Percentiles rank a stretch among this genome's conserved stretches.
These are phyloP conservation scores for Acanthamoeba sp. DNA, from an alignment of 208 protist species.

Conservation along the genomic window DNA sequence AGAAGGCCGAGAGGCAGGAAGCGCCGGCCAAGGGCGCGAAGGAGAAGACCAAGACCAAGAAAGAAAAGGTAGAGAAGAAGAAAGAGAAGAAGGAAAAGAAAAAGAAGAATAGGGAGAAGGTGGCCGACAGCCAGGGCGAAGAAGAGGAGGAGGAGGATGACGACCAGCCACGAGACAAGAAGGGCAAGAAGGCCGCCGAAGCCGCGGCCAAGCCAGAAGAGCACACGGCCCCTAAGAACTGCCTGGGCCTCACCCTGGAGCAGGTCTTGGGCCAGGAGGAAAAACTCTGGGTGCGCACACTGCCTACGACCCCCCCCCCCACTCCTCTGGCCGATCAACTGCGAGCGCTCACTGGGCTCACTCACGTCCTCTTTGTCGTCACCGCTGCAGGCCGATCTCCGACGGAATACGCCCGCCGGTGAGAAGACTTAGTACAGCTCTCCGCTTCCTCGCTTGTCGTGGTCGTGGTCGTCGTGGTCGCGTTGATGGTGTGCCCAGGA, in stretches of 20 bases:
- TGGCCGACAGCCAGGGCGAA: not conserved
- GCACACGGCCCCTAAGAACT: not conserved
- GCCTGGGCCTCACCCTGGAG: slow-evolving; percentile 23
- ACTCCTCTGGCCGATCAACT: too few relatives aligned
- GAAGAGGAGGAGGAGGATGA: not conserved
- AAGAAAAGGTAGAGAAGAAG: not conserved
- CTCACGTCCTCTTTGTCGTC: not conserved
- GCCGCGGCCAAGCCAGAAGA: not conserved
- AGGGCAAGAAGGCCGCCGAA: not conserved
- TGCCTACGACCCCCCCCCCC: too few relatives aligned
- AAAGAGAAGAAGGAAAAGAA: not conserved
- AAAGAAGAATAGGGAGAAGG: not conserved
- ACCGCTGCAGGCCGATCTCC: not conserved
- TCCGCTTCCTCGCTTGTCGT: too few relatives aligned
- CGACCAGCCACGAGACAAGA: not conserved
- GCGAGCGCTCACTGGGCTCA: too few relatives aligned
- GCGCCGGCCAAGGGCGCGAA: too few relatives aligned
- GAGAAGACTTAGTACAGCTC: slow-evolving; percentile 55
- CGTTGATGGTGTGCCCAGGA: too few relatives aligned
- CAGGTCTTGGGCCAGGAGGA: slow-evolving; percentile 35
- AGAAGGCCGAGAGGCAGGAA: not conserved
- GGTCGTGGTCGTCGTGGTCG: too few relatives aligned
- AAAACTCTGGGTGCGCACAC: not conserved
- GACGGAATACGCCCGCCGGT: not conserved
- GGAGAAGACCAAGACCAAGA: not conserved